Base-by-base conservation (phyloP, 176 grass and related monocot genomes). In the Oryza glumipatula region DNA sequence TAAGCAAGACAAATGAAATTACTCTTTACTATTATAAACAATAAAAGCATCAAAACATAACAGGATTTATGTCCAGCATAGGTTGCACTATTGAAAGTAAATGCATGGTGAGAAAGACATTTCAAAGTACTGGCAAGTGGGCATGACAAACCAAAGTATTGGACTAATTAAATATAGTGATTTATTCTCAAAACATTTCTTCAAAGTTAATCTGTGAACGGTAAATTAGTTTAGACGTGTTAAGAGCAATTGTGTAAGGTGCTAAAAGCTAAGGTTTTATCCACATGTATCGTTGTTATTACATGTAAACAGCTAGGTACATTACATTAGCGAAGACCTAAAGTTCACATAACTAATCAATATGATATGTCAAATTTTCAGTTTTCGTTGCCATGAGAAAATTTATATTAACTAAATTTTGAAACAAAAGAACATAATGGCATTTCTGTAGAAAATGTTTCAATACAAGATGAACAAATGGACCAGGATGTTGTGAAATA, bases 1-100 rank as follows among this genome's bases (percentile, higher is more conserved):
- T 51, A 73, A 73, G 67, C 8, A 92, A 38, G 71, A 73, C 26
- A 36, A 21, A 45, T 81, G 16, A 56, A 77, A 77, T 21, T 73
- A 19, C 9, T 79, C 21, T 17, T 17, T 13, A 67, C 49, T 58
- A 19, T 24, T 51, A 30, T 70, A 26, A 54, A 14, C 1, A 52
- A 70, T 4, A 23, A 81, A 2, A 13, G 2, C 9, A 26, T 19
- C 71, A 66, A 72, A 65, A 63, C 9, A 80, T 51, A 45, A 51
- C 21, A 88, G 64, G 66, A 11, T 3, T 58, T 75, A 68, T 4
- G 67, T 47, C 76, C 19, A 63, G 61, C 38, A 24, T 82, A 44
- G 23, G 23, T 44, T 65, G 28, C 52, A 39, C 24, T 51, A 79
- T 35, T 1, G 23, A 28, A 77, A 41, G 43, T 65, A 60, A 41